These are phyloP conservation scores for Globisporangium okanoganense DNA, from an alignment of 352 stramenopile genomes.

Conservation along the genomic window DNA sequence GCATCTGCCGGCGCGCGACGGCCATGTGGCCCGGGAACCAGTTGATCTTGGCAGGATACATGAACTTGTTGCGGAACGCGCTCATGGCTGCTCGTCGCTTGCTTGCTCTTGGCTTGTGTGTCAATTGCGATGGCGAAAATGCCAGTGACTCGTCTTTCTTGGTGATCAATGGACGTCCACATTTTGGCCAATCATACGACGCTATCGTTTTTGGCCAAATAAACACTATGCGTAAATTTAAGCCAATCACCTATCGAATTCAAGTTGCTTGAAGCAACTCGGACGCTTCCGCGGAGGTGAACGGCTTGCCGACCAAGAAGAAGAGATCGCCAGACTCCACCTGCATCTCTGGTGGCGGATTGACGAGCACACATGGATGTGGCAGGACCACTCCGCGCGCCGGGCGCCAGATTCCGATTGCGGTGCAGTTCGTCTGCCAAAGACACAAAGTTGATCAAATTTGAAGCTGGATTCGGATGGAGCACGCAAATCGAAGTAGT, in stretches of 20 bases:
- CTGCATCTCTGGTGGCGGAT: constrained; percentile 48
- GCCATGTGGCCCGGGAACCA: constrained; percentile 89
- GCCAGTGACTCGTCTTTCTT: background rate
- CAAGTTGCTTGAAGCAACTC: constrained; percentile 8
- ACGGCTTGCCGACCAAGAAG: constrained; percentile 66
- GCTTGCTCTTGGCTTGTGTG: background rate
- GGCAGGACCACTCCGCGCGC: constrained; percentile 45
- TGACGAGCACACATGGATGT: constrained; percentile 68
- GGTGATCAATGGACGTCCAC: constrained; percentile 2
- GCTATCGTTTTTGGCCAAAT: no score
- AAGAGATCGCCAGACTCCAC: constrained; percentile 58
- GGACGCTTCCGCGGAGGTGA: constrained; percentile 34
- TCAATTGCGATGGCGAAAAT: background rate
- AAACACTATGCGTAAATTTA: no score
- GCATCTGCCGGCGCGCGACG: constrained; percentile 71
- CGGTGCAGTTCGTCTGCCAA: constrained; percentile 46
- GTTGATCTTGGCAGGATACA: constrained; percentile 80
- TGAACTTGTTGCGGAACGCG: constrained; percentile 70
- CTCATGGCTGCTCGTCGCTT: constrained; percentile 37
- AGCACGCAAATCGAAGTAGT: background rate
- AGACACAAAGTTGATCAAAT: background rate
- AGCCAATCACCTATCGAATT: no score
- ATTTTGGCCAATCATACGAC: constrained; percentile 22
- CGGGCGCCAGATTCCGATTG: constrained; percentile 62
- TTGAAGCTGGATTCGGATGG: background rate